Percentiles rank a stretch among this genome's conserved stretches.
Evolutionary conservation across 768 basidiomycete genomes (phyloP).

Genomic region (Udeniomyces megalosporus): DNA sequence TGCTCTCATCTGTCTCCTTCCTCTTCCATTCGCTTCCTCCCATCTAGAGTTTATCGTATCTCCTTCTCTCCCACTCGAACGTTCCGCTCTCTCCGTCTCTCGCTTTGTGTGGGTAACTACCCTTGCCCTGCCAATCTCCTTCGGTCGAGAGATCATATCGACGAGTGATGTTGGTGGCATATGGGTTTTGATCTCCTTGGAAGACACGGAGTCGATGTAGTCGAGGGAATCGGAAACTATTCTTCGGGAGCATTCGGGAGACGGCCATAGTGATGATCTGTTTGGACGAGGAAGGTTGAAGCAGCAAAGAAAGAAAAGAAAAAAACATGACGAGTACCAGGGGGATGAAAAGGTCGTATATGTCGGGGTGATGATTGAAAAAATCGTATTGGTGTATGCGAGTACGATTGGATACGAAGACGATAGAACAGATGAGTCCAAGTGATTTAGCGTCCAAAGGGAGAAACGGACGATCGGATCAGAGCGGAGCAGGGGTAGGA

Average conservation of each 20-base stretch:
- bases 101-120: not conserved
- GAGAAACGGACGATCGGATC: not conserved
- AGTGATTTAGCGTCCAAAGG: not conserved
- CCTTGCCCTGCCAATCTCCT: conserved; percentile 4
- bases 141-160: conserved; percentile 44
- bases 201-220: conserved; percentile 80
- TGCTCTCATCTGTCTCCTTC: not conserved
- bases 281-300: not conserved
- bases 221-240: conserved; percentile 77
- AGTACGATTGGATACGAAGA: too few species aligned
- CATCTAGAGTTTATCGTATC: not conserved
- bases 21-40: too few species aligned
- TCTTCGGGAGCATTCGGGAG: conserved; percentile 96
- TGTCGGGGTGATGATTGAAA: too few species aligned
- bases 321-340: too few species aligned
- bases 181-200: conserved; percentile 47
- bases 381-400: too few species aligned
- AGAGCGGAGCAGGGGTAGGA: not conserved
- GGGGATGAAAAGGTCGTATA: too few species aligned
- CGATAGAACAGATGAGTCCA: not conserved
- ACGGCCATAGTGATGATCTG: conserved; percentile 93
- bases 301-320: not conserved
- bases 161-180: conserved; percentile 57
- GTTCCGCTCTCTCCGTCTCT: not conserved
- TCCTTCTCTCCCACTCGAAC: not conserved